Evolutionary conservation across 2,329 filamentous ascomycete species (phyloP), one percentile per base, ranked within the genome.

Genomic region (Elsinoe ampelina): DNA sequence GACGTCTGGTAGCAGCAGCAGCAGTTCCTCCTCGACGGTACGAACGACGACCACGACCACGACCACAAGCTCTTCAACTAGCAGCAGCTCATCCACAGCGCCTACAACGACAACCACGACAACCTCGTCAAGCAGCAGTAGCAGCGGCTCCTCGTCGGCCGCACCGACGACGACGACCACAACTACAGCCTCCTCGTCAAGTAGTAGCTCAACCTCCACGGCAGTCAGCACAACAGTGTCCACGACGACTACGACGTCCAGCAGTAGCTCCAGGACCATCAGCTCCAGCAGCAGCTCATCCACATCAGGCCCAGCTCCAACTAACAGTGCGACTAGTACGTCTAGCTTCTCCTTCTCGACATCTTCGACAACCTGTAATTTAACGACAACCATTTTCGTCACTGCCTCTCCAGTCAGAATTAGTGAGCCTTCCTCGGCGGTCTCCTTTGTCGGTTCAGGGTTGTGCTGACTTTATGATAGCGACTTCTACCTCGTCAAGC

Each of bases 321-420:
- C 45, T 26, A 50, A 35, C 45, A 50, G 45, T 30, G 45, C 45
- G 26, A 50, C 22, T 50, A 26, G 45, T 50, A 34, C 45, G 13
- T 50, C 45, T 35, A 50, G 26, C 45, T 26, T 50, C 11, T 15
- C 20, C 6, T 35, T 50, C 26, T 50, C 45, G 30, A 50, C 45
- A 17, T 34, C 45, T 3, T 50, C 45, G 26, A 34, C 45, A 8
- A 50, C 45, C 12, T 50, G 45, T 17, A 30, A 50, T 17, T 35
- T 50, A 12, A 50, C 45, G 12, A 50, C 45, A 34, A 50, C 45
- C 26, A 17, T 50, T 30, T 50, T 34, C 32, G 38, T 54, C 8
- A 54, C 36, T 15, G 34, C 50, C 32, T 19, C 50, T 22, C 50
- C 35, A 20, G 38, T 34, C 12, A 51, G 34, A 35, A 39, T 34